Base-by-base conservation (phyloP, 2,329 filamentous ascomycete genomes). In the Teratosphaeria zuluensis region DNA sequence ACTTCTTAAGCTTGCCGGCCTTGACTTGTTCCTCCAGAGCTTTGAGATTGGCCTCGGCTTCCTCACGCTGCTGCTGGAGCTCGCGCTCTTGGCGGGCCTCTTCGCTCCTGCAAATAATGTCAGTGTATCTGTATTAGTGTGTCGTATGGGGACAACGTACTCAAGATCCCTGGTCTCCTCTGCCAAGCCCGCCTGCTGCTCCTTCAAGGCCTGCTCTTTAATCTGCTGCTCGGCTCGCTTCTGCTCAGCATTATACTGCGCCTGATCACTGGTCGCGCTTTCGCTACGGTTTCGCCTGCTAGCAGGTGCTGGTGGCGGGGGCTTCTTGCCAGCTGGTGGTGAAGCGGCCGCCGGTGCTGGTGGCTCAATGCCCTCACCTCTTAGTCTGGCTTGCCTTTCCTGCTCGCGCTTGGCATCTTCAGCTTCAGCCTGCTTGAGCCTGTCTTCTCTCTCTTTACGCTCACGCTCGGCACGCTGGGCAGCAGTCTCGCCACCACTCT, bases 11-110 rank as follows among this genome's bases (percentile, higher is more conserved):
- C 77, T 97, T 99, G 68, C 92, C 90, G 70, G 92, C 89, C 63
- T 86, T 87, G 56, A 97, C 91, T 74, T 96, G 91, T 72, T 97
- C 91, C 74, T 99, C 92, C 8, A 99, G 83, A 16, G 90, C 91
- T 71, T 86, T 90, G 28, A 97, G 81, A 55, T 92, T 90, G 62
- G 89, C 88, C 66, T 88, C 85, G 48, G 92, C 86, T 56, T 88
- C 90, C 68, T 91, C 84, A 57, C 87, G 87, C 74, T 96, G 91
- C 65, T 82, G 84, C 33, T 83, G 84, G 58, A 96, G 81, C 61
- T 95, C 91, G 31, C 88, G 84, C 72, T 96, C 90, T 72, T 92
- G 88, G 56, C 82, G 79, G 66, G 78, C 83, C 52, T 89, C 87
- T 71, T 88, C 84, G 61, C 87, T 79, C 80, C 91, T 96, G 68